Evolutionary conservation across 345 rosid species (phyloP), one percentile per base, ranked within the genome.

Genomic region (Heritiera fomes): DNA sequence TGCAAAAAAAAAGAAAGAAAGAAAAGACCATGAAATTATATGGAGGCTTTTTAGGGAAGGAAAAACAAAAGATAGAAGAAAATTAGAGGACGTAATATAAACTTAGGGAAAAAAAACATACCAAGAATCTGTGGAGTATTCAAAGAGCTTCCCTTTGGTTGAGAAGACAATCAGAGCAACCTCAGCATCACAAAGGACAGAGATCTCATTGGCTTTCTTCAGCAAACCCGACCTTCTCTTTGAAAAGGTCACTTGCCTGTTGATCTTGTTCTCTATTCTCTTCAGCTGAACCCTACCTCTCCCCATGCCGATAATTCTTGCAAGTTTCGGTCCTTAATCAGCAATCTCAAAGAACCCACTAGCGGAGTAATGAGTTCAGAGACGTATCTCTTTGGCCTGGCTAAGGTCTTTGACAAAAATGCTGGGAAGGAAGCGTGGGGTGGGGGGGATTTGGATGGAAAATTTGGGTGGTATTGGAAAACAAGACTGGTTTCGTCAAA

Each of bases 191-290:
- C 76, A 73, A 20, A 73, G 77, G 1, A 74, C 77, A 17, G 77
- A 74, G 77, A 74, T 74, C 49, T 85, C 88, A 66, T 83, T 81
- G 41, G 86, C 86, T 69, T 85, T 85, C 82, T 85, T 85, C 73
- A 85, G 71, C 77, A 85, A 73, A 28, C 88, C 88, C 6, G 82
- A 70, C 76, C 88, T 74, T 32, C 88, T 55, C 81, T 85, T 85
- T 17, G 88, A 83, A 73, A 85, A 85, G 40, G 88, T 85, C 43
- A 85, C 88, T 50, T 85, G 87, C 80, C 88, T 69, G 84, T 85
- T 80, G 84, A 74, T 74, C 53, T 74, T 74, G 77, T 74, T 74
- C 53, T 74, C 77, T 58, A 74, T 74, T 63, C 77, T 81, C 86
- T 79, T 81, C 86, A 85, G 70, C 84, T 85, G 83, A 58, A 85